A percentile compares a stretch with the other conserved stretches of the same genome.
Conservation (phyloP, 2,329 filamentous ascomycete species). For the Calonectria crousiana region DNA sequence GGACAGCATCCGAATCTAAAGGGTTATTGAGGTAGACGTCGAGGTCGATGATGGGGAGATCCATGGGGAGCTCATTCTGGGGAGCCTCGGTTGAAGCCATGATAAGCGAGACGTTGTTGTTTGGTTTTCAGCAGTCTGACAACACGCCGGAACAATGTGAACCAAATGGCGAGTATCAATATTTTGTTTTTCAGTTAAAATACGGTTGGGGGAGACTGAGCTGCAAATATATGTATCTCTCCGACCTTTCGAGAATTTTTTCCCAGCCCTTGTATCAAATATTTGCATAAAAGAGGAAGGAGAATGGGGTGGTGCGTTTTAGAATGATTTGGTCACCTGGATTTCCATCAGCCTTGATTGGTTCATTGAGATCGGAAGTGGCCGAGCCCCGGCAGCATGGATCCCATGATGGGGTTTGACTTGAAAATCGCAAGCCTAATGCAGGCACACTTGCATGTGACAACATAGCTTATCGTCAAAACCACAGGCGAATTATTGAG, state of each 20-base stretch:
- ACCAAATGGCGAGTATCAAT: not conserved
- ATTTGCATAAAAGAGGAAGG: slow-evolving; percentile 17
- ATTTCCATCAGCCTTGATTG: slow-evolving; percentile 19
- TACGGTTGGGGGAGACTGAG: too few relatives aligned
- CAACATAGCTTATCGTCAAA: not conserved
- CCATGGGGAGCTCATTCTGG: slow-evolving; percentile 58
- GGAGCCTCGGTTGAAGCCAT: slow-evolving; percentile 31
- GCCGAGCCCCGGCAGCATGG: slow-evolving; percentile 24
- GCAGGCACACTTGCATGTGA: slow-evolving; percentile 2
- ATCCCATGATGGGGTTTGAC: slow-evolving; percentile 12
- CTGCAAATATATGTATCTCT: not conserved
- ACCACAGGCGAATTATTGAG: not conserved
- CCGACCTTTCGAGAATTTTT: not conserved
- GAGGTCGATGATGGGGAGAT: slow-evolving; percentile 70
- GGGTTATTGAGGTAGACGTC: slow-evolving; percentile 65
- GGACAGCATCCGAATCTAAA: slow-evolving; percentile 56
- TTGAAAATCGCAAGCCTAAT: not conserved
- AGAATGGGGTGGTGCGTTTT: not conserved
- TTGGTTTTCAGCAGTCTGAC: not conserved
- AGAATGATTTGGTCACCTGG: slow-evolving; percentile 8
- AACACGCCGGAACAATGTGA: not conserved
- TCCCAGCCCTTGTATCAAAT: not conserved
- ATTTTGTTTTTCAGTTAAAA: not conserved
- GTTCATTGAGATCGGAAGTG: slow-evolving; percentile 12
- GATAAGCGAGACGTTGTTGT: not conserved